phyloP scores from a whole-genome alignment of 495 filamentous ascomycete species.

The Penicillium arizonense region DNA sequence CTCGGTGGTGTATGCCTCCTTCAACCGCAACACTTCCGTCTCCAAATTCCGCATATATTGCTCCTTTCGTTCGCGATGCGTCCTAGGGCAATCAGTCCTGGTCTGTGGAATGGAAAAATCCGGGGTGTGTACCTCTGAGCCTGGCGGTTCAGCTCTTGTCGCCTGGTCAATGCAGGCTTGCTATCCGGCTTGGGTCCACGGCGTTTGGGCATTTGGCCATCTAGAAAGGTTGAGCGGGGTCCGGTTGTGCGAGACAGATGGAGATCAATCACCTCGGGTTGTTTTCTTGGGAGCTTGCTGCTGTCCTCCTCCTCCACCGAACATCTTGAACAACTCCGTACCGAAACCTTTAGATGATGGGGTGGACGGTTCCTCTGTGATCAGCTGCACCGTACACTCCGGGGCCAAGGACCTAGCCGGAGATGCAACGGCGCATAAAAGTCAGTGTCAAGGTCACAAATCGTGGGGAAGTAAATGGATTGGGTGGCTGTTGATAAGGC shows the following conservation, averaged over 20 bases:
- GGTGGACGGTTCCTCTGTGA: constrained; percentile 27
- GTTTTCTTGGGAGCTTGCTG: constrained; percentile 23
- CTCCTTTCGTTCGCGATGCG: constrained; percentile 96
- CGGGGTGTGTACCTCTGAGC: constrained; percentile 72
- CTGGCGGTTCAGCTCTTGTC: constrained; percentile 93
- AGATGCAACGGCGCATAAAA: constrained; percentile 1
- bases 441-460: constrained; percentile 1
- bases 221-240: constrained; percentile 33
- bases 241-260: not conserved
- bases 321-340: constrained; percentile 39
- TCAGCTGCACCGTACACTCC: constrained; percentile 13
- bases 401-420: constrained; percentile 12
- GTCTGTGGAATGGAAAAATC: not conserved
- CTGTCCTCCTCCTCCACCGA: constrained; percentile 14
- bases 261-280: constrained; percentile 32
- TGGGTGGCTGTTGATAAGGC: too few relatives aligned
- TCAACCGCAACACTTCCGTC: constrained; percentile 75
- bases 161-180: constrained; percentile 88
- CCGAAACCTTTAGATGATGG: constrained; percentile 26
- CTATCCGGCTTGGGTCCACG: constrained; percentile 95
- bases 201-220: constrained; percentile 84
- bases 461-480: not conserved
- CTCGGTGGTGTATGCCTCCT: constrained; percentile 45
- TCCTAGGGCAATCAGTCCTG: constrained; percentile 46
- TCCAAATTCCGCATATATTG: constrained; percentile 93